Evolutionary conservation across 495 filamentous ascomycete genomes (phyloP).

Genomic region (Daldinia concentrica): DNA sequence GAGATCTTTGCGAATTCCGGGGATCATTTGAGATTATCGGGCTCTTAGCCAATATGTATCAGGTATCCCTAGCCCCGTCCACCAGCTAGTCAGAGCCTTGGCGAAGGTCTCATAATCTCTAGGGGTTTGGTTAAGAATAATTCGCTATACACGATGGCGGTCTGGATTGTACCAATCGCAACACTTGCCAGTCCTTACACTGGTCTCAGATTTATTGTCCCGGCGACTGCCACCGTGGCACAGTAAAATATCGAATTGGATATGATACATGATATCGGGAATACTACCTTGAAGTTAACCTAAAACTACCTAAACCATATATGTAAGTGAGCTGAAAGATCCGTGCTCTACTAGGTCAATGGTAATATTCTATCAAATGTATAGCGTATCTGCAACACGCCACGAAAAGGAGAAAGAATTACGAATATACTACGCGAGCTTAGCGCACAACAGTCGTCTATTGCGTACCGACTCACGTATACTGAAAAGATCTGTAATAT

Average conservation of each 20-base stretch:
- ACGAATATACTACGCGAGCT: neutral
- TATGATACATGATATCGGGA: neutral
- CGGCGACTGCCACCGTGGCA: neutral
- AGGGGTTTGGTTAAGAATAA: neutral
- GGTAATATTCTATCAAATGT: neutral
- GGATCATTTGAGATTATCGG: neutral
- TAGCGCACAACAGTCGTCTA: neutral
- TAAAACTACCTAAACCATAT: neutral
- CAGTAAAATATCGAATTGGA: neutral
- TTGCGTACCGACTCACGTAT: neutral
- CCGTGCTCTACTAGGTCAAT: neutral
- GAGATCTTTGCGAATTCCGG: conserved; percentile 18
- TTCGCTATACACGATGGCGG: neutral
- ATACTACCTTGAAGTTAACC: neutral
- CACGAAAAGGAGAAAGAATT: neutral
- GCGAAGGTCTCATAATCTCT: neutral
- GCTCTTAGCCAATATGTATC: neutral
- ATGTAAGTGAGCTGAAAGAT: neutral
- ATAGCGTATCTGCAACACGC: neutral
- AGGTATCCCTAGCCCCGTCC: neutral
- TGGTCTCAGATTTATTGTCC: neutral
- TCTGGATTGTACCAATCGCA: neutral
- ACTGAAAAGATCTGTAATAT: no score
- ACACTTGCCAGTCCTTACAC: neutral
- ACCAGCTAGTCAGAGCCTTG: neutral